A percentile compares a stretch with the other conserved stretches of the same genome.
These are phyloP conservation scores for Macrolepiota fuliginosa DNA, from an alignment of 768 basidiomycete genomes.

Conservation along the genomic window DNA sequence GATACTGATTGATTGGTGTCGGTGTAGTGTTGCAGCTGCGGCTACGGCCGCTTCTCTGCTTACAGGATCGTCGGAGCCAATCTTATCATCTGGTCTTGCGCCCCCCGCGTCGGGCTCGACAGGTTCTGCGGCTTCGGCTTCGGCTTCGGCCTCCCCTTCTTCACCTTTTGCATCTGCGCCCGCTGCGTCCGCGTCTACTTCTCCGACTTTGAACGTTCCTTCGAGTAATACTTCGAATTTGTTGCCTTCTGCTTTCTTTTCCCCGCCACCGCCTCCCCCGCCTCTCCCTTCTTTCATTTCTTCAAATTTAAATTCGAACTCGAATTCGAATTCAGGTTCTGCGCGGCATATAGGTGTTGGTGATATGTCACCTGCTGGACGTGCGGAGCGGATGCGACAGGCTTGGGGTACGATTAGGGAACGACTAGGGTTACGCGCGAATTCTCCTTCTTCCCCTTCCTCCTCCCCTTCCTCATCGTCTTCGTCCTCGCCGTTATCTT, in stretches of 20 bases:
- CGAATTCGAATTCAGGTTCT: conserved; percentile 18
- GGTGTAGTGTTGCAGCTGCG: conserved; percentile 76
- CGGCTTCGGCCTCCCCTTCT: too few relatives aligned
- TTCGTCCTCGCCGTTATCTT: not conserved
- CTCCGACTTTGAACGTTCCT: too few relatives aligned
- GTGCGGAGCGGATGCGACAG: conserved; percentile 53
- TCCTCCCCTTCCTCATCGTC: conserved; percentile 10
- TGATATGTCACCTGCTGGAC: conserved; percentile 28
- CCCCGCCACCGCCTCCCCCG: conserved; percentile 17
- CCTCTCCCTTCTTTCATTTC: not conserved
- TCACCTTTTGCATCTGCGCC: conserved; percentile 2
- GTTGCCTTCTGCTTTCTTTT: conserved; percentile 29
- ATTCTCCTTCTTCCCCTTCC: conserved; percentile 19
- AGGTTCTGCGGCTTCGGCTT: conserved; percentile 1
- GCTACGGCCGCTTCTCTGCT: conserved; percentile 86
- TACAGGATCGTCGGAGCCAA: conserved; percentile 66
- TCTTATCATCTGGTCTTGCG: conserved; percentile 56
- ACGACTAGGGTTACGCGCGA: conserved; percentile 52
- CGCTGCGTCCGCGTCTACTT: conserved; percentile 8
- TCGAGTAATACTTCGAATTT: conserved; percentile 21
- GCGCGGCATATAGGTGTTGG: conserved; percentile 37
- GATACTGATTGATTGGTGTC: not conserved
- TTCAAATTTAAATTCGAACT: conserved; percentile 29
- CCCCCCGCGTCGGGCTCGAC: conserved; percentile 24
- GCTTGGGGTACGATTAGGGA: conserved; percentile 71